Base-by-base conservation (phyloP, 352 stramenopile species). In the Globisporangium mamillatum region DNA sequence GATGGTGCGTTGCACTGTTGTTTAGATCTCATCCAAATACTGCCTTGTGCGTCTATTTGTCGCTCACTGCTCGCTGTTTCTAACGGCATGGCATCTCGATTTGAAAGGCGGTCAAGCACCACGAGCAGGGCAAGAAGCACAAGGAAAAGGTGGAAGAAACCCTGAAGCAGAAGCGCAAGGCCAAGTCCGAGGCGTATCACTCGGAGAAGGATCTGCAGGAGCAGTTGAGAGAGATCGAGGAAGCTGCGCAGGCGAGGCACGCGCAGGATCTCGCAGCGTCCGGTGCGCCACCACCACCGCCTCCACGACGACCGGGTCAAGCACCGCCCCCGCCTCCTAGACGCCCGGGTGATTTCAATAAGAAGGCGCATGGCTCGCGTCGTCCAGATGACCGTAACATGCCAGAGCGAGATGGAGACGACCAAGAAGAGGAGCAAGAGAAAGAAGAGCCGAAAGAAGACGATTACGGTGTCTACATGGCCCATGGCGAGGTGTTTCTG, bases 61-160 rank as follows among this genome's bases (percentile, higher is more conserved):
- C 7, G 18, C 46, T n/a, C 22, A 24, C 48, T 34, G 36, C 57
- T 36, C 10, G 4, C 18, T 29, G 9, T 41, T 67, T 24, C n/a
- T 25, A 53, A n/a, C 7, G 0, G 10, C 2, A 41, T 34, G 4
- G 8, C 25, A 24, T 64, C 36, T 29, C 18, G 16, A 32, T 10
- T 22, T 29, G 52, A 20, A 66, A 96, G 89, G 92, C 85, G 66
- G 79, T 96, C 67, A 88, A 84, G 63, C 84, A 92, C 65, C 89
- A 96, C 69, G 89, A 96, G 60, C 82, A 94, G 27, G 85, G 86
- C 62, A 66, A 78, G 18, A 80, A 73, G 53, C 89, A 96, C 77
- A 92, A 92, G 75, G 81, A 91, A 22, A 85, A 80, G 58, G 75
- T 94, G 55, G 80, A 94, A 34, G 75, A 86, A 36, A 79, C 74